Evolutionary conservation across 257 asterid genomes (phyloP).

Genomic region (Solanum bulbocastanum): DNA sequence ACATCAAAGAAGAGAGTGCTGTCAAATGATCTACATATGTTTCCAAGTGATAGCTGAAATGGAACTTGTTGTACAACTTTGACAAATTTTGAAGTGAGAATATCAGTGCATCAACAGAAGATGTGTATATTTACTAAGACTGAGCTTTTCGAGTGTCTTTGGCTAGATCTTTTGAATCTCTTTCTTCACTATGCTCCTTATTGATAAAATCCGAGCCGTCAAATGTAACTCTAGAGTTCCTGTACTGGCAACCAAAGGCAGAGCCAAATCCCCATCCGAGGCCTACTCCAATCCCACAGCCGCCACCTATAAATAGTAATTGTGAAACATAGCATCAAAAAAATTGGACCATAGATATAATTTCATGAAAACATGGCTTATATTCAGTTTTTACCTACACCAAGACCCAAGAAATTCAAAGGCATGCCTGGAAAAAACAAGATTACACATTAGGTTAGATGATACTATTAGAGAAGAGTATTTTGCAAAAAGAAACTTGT

Average conservation of each 20-base stretch:
- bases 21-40: neutral
- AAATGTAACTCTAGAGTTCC: slow-evolving; percentile 51
- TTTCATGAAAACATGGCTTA: neutral
- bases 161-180: slow-evolving; percentile 20
- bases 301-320: slow-evolving; percentile 54
- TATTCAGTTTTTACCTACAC: slow-evolving; percentile 51
- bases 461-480: neutral
- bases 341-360: neutral
- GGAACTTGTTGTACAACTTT: neutral
- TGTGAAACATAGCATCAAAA: neutral
- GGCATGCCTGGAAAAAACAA: slow-evolving; percentile 48
- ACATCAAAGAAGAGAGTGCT: neutral
- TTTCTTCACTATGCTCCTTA: slow-evolving; percentile 24
- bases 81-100: neutral
- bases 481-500: neutral
- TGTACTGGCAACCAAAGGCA: slow-evolving; percentile 80
- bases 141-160: slow-evolving; percentile 21
- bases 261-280: slow-evolving; percentile 98
- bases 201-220: slow-evolving; percentile 45
- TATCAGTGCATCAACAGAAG: neutral
- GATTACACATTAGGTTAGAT: neutral
- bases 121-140: slow-evolving; percentile 7
- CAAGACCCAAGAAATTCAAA: slow-evolving; percentile 68
- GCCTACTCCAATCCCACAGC: slow-evolving; percentile 85
- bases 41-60: neutral